These are phyloP conservation scores for Wickerhamiella shivajii DNA, from an alignment of 805 yeast species.

Conservation along the genomic window DNA sequence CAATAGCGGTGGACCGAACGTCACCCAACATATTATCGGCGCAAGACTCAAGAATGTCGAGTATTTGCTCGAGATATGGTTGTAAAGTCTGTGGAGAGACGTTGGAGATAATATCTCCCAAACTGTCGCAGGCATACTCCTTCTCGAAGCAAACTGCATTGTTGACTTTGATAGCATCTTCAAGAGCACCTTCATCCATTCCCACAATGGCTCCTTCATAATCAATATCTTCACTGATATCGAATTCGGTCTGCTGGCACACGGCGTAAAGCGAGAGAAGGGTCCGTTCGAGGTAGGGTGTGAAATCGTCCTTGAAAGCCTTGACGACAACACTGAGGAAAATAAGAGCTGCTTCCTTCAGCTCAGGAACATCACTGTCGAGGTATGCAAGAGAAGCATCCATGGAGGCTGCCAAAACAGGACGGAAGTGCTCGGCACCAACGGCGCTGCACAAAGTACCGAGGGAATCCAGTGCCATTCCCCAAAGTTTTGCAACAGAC, in stretches of 20 bases:
- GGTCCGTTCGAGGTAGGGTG: conserved; percentile 67
- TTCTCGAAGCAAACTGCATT: conserved; percentile 92
- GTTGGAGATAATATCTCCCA: conserved; percentile 61
- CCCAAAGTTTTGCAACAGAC: conserved; percentile 86
- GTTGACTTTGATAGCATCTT: conserved; percentile 69
- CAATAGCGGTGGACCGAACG: conserved; percentile 74
- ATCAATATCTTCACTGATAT: conserved; percentile 24
- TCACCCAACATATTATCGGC: conserved; percentile 73
- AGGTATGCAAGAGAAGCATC: conserved; percentile 75
- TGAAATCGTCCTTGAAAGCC: conserved; percentile 82
- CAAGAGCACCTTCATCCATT: conserved; percentile 38
- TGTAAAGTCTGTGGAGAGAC: conserved; percentile 43
- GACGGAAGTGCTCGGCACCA: conserved; percentile 75
- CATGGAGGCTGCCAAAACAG: conserved; percentile 75
- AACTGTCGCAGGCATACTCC: conserved; percentile 81
- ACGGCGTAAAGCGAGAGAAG: conserved; percentile 75
- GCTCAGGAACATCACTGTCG: conserved; percentile 61
- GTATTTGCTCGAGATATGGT: conserved; percentile 13
- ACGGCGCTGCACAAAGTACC: conserved; percentile 95
- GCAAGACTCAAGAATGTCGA: conserved; percentile 49
- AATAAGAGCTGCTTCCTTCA: conserved; percentile 90
- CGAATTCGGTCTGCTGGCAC: conserved; percentile 73
- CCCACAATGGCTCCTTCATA: conserved; percentile 31
- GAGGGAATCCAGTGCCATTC: conserved; percentile 81
- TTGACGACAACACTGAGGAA: conserved; percentile 88